Conservation (phyloP, 352 stramenopile genomes). For the Pythium biforme region DNA sequence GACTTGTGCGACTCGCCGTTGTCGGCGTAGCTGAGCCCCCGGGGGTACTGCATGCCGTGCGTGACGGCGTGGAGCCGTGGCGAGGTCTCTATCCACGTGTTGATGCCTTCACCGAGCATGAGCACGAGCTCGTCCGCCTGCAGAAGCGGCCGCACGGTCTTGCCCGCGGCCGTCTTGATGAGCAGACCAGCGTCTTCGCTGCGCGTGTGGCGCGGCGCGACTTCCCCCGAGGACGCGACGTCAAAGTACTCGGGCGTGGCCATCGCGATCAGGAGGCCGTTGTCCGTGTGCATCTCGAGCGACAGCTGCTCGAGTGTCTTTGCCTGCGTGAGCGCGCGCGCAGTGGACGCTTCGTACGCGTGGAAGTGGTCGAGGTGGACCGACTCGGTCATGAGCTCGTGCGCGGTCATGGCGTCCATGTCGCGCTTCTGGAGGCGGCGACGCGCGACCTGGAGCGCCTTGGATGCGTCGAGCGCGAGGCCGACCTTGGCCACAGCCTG, state of each 20-base stretch:
- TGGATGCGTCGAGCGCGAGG: constrained; percentile 52
- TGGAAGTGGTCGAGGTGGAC: constrained; percentile 84
- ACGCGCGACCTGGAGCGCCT: constrained; percentile 44
- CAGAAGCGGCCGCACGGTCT: constrained; percentile 61
- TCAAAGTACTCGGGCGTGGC: constrained; percentile 71
- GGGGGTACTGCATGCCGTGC: constrained; percentile 75
- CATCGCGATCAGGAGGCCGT: constrained; percentile 75
- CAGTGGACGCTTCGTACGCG: constrained; percentile 53
- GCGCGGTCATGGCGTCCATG: constrained; percentile 39
- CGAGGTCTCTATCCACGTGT: constrained; percentile 66
- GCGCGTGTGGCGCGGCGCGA: constrained; percentile 45
- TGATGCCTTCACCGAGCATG: constrained; percentile 74
- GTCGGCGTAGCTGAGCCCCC: constrained; percentile 38
- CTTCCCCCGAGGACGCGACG: constrained; percentile 37
- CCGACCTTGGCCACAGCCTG: constrained; percentile 54
- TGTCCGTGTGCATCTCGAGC: constrained; percentile 76
- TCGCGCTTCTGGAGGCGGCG: constrained; percentile 11
- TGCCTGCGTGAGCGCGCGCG: constrained; percentile 11
- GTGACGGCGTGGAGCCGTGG: constrained; percentile 56
- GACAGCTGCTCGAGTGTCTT: constrained; percentile 42
- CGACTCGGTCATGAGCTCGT: constrained; percentile 60
- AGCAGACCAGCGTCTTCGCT: constrained; percentile 62
- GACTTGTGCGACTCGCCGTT: constrained; percentile 27
- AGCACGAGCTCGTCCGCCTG: constrained; percentile 73
- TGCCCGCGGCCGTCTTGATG: constrained; percentile 52